phyloP scores from a whole-genome alignment of 2,329 filamentous ascomycete species.

The Albifimbria verrucaria region DNA sequence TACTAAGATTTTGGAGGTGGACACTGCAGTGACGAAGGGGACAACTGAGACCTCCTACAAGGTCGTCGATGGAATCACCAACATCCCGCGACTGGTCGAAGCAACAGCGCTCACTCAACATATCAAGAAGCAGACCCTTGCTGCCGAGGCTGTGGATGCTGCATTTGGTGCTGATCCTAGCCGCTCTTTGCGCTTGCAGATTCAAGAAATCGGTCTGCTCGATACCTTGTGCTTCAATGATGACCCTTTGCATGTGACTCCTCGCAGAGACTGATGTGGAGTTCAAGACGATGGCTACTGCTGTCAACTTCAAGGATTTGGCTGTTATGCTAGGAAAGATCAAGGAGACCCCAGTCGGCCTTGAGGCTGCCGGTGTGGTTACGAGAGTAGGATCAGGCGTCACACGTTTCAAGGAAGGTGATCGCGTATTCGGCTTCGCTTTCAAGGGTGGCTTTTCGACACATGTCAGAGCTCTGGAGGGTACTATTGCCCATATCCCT shows the following conservation, averaged over 20 bases:
- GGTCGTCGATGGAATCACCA: no score
- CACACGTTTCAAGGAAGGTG: slow-evolving; percentile 21
- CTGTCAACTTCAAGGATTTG: slow-evolving; percentile 33
- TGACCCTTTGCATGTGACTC: slow-evolving; percentile 13
- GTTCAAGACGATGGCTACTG: slow-evolving; percentile 23
- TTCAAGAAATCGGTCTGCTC: slow-evolving; percentile 19
- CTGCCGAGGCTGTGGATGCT: no score
- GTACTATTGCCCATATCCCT: slow-evolving; percentile 23
- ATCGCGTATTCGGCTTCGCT: no score
- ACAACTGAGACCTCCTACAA: no score
- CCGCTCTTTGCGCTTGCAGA: slow-evolving; percentile 10
- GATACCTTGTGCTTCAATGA: slow-evolving; percentile 24
- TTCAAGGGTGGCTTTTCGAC: slow-evolving; percentile 11
- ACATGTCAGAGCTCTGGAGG: slow-evolving; percentile 15
- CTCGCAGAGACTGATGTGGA: slow-evolving; percentile 22
- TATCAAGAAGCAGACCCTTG: no score
- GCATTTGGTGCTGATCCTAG: slow-evolving; percentile 7
- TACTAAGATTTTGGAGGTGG: no score
- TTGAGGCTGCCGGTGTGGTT: slow-evolving; percentile 23
- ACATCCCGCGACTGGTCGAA: no score
- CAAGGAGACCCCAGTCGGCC: slow-evolving; percentile 15
- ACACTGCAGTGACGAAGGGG: no score
- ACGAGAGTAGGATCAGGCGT: slow-evolving; percentile 13
- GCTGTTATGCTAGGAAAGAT: slow-evolving; percentile 22
- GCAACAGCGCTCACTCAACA: no score